Percentiles rank a stretch among this genome's conserved stretches.
These are phyloP conservation scores for Protea cynaroides DNA, from an alignment of 164 flowering plant species.

Conservation along the genomic window DNA sequence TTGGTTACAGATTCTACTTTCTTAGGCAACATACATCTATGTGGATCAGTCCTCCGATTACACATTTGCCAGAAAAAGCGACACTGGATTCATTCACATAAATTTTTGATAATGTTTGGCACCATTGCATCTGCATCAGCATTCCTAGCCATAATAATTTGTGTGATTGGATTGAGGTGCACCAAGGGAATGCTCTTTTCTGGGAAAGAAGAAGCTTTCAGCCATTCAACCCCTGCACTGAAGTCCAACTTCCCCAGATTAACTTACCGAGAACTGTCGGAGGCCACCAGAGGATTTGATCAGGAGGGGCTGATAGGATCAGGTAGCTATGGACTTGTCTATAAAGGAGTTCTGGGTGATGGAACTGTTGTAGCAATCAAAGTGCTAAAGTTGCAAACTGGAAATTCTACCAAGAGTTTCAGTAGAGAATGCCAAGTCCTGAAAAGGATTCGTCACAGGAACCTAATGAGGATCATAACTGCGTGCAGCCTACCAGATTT, in stretches of 20 bases:
- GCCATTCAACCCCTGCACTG: slow-evolving; percentile 25
- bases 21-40: slow-evolving; percentile 27
- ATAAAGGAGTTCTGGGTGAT: slow-evolving; percentile 33
- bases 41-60: slow-evolving; percentile 25
- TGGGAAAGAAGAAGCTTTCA: slow-evolving; percentile 2
- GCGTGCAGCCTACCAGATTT: slow-evolving; percentile 45
- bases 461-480: slow-evolving; percentile 44
- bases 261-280: slow-evolving; percentile 30
- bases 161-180: slow-evolving; percentile 18
- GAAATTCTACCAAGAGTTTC: slow-evolving; percentile 40
- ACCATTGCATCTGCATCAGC: slow-evolving; percentile 17
- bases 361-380: slow-evolving; percentile 38
- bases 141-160: slow-evolving; percentile 19
- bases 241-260: slow-evolving; percentile 33
- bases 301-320: slow-evolving; percentile 29
- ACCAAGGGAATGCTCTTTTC: slow-evolving; percentile 13
- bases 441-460: slow-evolving; percentile 43
- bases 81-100: slow-evolving; percentile 16
- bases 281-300: slow-evolving; percentile 40
- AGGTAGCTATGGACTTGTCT: slow-evolving; percentile 45
- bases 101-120: slow-evolving; percentile 19
- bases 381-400: slow-evolving; percentile 33
- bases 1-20: slow-evolving; percentile 22
- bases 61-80: slow-evolving; percentile 16
- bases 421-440: slow-evolving; percentile 48